These are phyloP conservation scores for Pinus albicaulis DNA, from an alignment of 75 land plant species.

Conservation along the genomic window DNA sequence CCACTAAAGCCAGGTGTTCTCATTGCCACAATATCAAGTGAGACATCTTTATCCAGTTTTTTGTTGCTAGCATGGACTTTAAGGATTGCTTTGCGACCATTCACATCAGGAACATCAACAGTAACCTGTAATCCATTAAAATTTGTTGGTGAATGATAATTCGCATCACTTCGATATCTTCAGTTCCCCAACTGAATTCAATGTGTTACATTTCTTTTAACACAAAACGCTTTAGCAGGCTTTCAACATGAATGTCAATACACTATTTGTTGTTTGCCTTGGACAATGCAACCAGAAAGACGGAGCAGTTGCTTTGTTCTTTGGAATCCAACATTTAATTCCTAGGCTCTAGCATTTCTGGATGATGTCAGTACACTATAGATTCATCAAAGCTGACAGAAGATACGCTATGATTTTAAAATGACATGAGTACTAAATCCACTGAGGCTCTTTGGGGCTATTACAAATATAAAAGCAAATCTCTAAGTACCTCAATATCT, in stretches of 20 bases:
- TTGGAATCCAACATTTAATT: background rate
- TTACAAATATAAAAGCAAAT: too few species aligned
- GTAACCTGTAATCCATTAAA: slow-evolving; percentile 22
- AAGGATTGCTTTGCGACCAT: slow-evolving; percentile 45
- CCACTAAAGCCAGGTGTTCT: slow-evolving; percentile 57
- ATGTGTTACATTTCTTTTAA: background rate
- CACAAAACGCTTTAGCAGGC: background rate
- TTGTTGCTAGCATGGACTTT: slow-evolving; percentile 53
- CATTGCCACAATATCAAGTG: slow-evolving; percentile 47
- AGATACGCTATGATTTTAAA: background rate
- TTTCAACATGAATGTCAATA: too few species aligned
- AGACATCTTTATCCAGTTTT: slow-evolving; percentile 41
- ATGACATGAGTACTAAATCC: background rate
- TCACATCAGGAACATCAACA: slow-evolving; percentile 52
- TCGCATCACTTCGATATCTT: background rate
- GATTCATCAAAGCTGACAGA: background rate
- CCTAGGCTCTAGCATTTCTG: background rate
- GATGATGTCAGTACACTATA: background rate
- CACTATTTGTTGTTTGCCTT: too few species aligned
- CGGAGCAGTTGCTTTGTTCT: background rate
- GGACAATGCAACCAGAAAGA: background rate
- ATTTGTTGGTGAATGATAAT: background rate
- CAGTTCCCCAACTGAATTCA: background rate
- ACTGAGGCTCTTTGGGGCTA: background rate
- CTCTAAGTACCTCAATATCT: too few species aligned